Conservation (phyloP, 768 basidiomycete genomes). For the Tulasnella sp. region DNA sequence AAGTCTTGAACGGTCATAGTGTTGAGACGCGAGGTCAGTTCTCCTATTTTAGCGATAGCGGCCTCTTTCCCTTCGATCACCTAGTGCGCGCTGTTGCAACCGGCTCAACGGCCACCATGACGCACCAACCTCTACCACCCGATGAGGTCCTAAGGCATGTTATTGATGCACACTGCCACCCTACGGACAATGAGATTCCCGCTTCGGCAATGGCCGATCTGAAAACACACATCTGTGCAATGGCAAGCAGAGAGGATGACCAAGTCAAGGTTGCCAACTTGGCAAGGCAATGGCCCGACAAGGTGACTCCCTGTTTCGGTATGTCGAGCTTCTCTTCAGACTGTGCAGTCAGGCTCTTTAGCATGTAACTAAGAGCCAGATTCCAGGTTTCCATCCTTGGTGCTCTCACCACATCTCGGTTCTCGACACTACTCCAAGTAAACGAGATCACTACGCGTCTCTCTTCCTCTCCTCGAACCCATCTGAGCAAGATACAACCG, state of each 20-base stretch:
- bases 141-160: conserved; percentile 62
- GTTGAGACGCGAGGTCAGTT: background rate
- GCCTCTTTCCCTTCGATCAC: conserved; percentile 1
- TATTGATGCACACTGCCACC: conserved; percentile 90
- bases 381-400: conserved; percentile 92
- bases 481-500: conserved; percentile 42
- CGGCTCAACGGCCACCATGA: background rate
- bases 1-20: background rate
- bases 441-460: conserved; percentile 72
- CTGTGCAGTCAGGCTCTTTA: background rate
- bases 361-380: background rate
- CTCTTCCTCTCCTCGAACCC: conserved; percentile 58
- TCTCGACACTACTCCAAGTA: conserved; percentile 48
- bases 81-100: background rate
- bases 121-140: conserved; percentile 26
- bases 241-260: conserved; percentile 61
- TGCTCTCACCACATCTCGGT: conserved; percentile 77
- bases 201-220: conserved; percentile 58
- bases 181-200: conserved; percentile 69
- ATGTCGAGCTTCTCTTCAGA: conserved; percentile 42
- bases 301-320: conserved; percentile 86
- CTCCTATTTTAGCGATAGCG: background rate
- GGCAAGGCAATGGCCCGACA: conserved; percentile 61
- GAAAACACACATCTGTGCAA: conserved; percentile 75
- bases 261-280: conserved; percentile 72